These are phyloP conservation scores for Russula ochroleuca DNA, from an alignment of 768 basidiomycete species.

Conservation along the genomic window DNA sequence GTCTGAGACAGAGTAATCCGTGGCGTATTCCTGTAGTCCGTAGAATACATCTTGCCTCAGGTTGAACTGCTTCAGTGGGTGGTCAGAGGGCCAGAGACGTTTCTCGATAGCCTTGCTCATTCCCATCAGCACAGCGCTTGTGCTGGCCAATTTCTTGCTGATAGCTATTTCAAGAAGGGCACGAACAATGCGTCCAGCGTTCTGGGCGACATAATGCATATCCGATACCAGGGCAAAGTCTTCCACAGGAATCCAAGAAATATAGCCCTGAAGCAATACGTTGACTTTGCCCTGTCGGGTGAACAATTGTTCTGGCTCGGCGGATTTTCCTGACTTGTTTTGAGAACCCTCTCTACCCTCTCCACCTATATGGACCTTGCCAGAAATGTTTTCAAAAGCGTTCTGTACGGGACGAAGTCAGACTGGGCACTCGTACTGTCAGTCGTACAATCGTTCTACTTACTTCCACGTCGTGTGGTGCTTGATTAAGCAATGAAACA, in stretches of 20 bases:
- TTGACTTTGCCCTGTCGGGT: constrained; percentile 78
- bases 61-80: constrained; percentile 79
- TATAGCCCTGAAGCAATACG: constrained; percentile 86
- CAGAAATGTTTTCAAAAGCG: constrained; percentile 18
- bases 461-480: constrained; percentile 58
- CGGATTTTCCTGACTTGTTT: constrained; percentile 1
- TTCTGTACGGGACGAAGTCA: constrained; percentile 9
- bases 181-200: constrained; percentile 90
- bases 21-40: constrained; percentile 73
- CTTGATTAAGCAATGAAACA: constrained; percentile 55
- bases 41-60: constrained; percentile 76
- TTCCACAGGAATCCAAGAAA: constrained; percentile 74
- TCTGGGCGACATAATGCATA: constrained; percentile 89
- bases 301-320: constrained; percentile 11
- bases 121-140: constrained; percentile 72
- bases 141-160: constrained; percentile 86
- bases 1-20: constrained; percentile 72
- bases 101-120: constrained; percentile 93
- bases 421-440: constrained; percentile 23
- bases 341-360: constrained; percentile 17
- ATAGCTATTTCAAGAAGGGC: constrained; percentile 92
- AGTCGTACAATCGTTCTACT: constrained; percentile 60
- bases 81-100: constrained; percentile 91
- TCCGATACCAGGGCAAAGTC: constrained; percentile 98
- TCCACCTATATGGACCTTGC: constrained; percentile 19